Evolutionary conservation across 1,284 basidiomycete genomes (phyloP).

Genomic region (Meira nashicola): DNA sequence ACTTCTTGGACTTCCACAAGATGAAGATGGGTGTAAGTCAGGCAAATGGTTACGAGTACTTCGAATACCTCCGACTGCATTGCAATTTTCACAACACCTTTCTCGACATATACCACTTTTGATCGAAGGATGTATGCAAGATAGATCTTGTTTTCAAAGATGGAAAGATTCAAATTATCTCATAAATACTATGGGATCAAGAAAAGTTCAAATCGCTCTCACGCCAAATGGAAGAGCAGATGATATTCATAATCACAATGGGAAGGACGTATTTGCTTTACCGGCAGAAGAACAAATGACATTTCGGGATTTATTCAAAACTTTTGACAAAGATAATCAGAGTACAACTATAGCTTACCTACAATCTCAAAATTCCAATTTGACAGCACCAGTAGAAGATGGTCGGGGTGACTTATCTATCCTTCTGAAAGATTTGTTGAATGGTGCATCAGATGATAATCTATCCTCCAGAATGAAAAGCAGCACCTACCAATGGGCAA

Average conservation of each 20-base stretch:
- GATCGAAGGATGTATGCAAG: constrained; percentile 20
- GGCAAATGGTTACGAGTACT: constrained; percentile 2
- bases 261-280: constrained; percentile 34
- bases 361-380: constrained; percentile 44
- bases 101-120: constrained; percentile 21
- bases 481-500: constrained; percentile 26
- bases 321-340: not conserved
- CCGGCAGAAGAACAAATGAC: constrained; percentile 28
- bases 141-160: constrained; percentile 14
- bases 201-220: constrained; percentile 30
- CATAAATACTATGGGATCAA: constrained; percentile 22
- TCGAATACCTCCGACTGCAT: constrained; percentile 2
- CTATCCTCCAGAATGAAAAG: not conserved
- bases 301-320: constrained; percentile 1
- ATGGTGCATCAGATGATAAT: not conserved
- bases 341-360: constrained; percentile 27
- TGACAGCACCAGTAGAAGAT: constrained; percentile 16
- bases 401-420: constrained; percentile 32
- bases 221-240: constrained; percentile 44
- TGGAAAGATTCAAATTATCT: constrained; percentile 37
- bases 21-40: not conserved
- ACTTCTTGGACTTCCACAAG: not conserved
- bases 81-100: constrained; percentile 9
- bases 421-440: constrained; percentile 25
- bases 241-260: constrained; percentile 24